Conservation (phyloP, 768 basidiomycete species). For the Amylocystis lapponica region DNA sequence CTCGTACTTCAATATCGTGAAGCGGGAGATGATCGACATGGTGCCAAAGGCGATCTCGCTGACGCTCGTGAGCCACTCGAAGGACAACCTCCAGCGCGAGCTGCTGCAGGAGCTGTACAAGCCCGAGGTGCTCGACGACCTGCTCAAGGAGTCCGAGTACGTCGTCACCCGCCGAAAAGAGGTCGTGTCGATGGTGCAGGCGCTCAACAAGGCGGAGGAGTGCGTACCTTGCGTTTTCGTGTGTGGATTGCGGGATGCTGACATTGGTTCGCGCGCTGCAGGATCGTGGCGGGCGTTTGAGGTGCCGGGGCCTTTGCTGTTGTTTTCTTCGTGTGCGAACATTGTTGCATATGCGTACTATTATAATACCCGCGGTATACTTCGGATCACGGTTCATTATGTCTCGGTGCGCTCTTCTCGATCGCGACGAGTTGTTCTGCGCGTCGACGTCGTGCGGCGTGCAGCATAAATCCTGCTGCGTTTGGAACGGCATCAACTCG, state of each 20-base stretch:
- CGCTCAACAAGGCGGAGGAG: slow-evolving; percentile 97
- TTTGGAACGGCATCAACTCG: too few relatives aligned
- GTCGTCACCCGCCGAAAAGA: slow-evolving; percentile 91
- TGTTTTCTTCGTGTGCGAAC: background rate
- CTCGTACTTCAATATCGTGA: slow-evolving; percentile 97
- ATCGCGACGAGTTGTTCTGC: too few relatives aligned
- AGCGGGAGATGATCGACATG: slow-evolving; percentile 99
- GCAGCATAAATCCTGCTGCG: too few relatives aligned
- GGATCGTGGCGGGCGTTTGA: slow-evolving; percentile 18
- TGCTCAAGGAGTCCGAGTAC: slow-evolving; percentile 91
- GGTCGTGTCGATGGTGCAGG: slow-evolving; percentile 86
- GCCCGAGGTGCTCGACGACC: slow-evolving; percentile 89
- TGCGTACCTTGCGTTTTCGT: slow-evolving; percentile 43
- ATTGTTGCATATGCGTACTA: slow-evolving; percentile 6
- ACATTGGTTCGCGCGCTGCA: background rate
- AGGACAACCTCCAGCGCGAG: slow-evolving; percentile 92
- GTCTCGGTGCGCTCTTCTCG: too few relatives aligned
- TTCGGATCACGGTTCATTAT: too few relatives aligned
- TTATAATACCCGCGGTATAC: slow-evolving; percentile 5
- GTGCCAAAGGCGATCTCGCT: slow-evolving; percentile 93
- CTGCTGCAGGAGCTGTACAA: slow-evolving; percentile 96
- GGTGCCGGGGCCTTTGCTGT: background rate
- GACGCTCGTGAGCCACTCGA: slow-evolving; percentile 88
- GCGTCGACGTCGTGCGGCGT: too few relatives aligned
- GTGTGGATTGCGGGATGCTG: background rate